Percentiles rank a stretch among this genome's conserved stretches.
Conservation (phyloP, 345 rosid genomes). For the Arabidopsis thaliana region DNA sequence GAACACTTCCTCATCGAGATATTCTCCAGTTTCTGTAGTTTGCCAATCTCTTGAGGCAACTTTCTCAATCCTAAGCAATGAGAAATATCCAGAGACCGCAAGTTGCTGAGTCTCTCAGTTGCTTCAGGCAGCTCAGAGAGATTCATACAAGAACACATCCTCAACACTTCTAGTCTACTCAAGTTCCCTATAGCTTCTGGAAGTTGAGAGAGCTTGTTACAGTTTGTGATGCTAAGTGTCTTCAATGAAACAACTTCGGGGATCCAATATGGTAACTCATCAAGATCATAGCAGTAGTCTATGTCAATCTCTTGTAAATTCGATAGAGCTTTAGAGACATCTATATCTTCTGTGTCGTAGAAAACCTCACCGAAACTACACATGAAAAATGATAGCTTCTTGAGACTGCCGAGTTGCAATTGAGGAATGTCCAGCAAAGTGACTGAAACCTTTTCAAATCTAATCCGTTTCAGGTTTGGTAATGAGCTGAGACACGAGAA, state of each 20-base stretch:
- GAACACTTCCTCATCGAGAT: constrained; percentile 60
- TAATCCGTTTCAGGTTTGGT: constrained; percentile 58
- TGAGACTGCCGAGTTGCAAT: constrained; percentile 40
- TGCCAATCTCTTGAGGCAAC: constrained; percentile 56
- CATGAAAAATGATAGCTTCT: constrained; percentile 55
- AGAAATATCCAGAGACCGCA: constrained; percentile 57
- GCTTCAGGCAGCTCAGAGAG: constrained; percentile 56
- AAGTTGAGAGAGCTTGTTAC: constrained; percentile 52
- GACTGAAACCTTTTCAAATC: constrained; percentile 52
- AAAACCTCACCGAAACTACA: constrained; percentile 49
- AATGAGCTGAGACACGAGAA: constrained; percentile 45
- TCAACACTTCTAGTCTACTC: constrained; percentile 47
- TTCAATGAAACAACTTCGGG: constrained; percentile 44
- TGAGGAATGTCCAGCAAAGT: constrained; percentile 30
- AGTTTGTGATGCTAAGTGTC: constrained; percentile 65
- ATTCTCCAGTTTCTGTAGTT: constrained; percentile 47
- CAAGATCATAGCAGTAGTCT: constrained; percentile 55
- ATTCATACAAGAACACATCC: constrained; percentile 55
- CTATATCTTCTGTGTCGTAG: neutral
- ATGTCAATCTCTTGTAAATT: constrained; percentile 59
- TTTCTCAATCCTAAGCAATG: constrained; percentile 46
- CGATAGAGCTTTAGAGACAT: constrained; percentile 41
- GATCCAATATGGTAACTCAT: constrained; percentile 44
- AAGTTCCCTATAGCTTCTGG: constrained; percentile 54
- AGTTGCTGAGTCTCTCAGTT: constrained; percentile 37